Conservation (phyloP, 176 grass and related monocot genomes). For the Chloris gayana region DNA sequence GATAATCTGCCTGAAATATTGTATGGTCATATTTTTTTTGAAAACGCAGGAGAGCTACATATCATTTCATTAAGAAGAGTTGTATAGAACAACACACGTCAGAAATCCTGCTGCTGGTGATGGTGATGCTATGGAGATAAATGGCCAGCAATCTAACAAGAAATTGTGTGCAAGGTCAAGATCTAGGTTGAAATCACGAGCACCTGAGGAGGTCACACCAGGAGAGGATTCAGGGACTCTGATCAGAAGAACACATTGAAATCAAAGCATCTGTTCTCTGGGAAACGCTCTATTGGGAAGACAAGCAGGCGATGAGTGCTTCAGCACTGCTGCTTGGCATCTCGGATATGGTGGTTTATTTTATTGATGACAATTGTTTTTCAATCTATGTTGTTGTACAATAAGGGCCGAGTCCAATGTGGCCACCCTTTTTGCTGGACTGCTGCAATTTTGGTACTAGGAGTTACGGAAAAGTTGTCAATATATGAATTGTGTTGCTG, state of each 20-base stretch:
- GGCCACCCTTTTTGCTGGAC: not conserved
- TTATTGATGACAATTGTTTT: not conserved
- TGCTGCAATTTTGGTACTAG: not conserved
- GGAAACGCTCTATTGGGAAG: constrained; percentile 62
- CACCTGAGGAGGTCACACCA: constrained; percentile 55
- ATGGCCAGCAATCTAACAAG: constrained; percentile 61
- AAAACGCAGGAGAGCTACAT: too few relatives aligned
- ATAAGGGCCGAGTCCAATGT: not conserved
- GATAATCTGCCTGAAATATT: constrained; percentile 53
- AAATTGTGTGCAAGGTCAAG: constrained; percentile 42
- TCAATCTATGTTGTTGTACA: not conserved
- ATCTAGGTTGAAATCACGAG: constrained; percentile 48
- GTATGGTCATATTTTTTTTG: constrained; percentile 63
- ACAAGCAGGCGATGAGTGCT: constrained; percentile 55
- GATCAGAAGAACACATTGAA: constrained; percentile 75
- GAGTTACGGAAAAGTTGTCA: too few relatives aligned
- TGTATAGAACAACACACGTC: too few relatives aligned
- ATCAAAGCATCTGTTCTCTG: too few relatives aligned
- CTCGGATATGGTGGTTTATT: constrained; percentile 4
- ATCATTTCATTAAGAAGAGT: too few relatives aligned
- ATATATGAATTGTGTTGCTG: too few relatives aligned
- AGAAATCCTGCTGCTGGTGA: constrained; percentile 33
- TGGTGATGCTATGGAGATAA: constrained; percentile 61
- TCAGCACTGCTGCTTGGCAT: not conserved
- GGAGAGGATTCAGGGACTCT: constrained; percentile 77